Percentiles rank a stretch among this genome's conserved stretches.
phyloP scores from a whole-genome alignment of 805 yeast species.

The Wickerhamiella azymoides region DNA sequence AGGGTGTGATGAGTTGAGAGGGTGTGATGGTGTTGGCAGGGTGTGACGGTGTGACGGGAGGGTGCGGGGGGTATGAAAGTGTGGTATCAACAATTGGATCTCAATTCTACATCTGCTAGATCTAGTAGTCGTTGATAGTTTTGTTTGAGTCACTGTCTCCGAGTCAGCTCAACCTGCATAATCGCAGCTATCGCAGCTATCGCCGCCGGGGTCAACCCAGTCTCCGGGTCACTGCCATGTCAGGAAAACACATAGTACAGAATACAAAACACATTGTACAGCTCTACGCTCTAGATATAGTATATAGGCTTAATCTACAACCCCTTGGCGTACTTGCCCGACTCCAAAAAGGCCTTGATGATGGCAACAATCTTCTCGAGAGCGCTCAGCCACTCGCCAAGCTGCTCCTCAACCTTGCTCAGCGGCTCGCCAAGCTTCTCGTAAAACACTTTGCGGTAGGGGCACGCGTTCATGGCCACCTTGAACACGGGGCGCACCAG shows the following conservation, averaged over 20 bases:
- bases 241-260: no score
- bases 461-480: conserved; percentile 91
- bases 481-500: conserved; percentile 76
- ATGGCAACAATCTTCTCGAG: conserved; percentile 59
- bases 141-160: no score
- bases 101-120: no score
- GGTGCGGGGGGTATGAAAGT: no score
- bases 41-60: background rate
- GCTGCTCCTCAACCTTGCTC: conserved; percentile 48
- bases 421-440: conserved; percentile 52
- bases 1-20: no score
- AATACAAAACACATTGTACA: no score
- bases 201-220: no score
- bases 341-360: conserved; percentile 59
- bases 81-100: no score
- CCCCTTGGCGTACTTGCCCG: conserved; percentile 83
- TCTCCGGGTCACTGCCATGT: no score
- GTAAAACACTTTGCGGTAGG: conserved; percentile 76
- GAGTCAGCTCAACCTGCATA: no score
- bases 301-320: conserved; percentile 29
- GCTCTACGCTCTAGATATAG: background rate
- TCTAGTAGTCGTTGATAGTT: no score
- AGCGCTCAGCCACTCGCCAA: conserved; percentile 61
- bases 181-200: no score
- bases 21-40: background rate